These are phyloP conservation scores for Solanum ossicruentum DNA, from an alignment of 257 asterid genomes.

Conservation along the genomic window DNA sequence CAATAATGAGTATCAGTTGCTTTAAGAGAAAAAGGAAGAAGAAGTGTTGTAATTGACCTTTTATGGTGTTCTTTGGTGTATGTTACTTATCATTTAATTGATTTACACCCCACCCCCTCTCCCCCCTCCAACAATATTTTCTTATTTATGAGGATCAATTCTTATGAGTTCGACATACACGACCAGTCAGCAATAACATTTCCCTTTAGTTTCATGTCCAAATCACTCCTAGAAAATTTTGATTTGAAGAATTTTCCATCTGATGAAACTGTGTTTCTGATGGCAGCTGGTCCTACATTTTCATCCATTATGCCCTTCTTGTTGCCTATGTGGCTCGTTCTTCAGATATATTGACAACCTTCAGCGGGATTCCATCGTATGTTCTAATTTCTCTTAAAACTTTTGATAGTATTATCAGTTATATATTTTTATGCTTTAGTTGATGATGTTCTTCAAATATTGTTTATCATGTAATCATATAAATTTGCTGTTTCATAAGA, in stretches of 20 bases:
- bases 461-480: not conserved
- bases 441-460: not conserved
- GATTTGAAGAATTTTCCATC: not conserved
- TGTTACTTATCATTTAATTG: not conserved
- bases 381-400: conserved; percentile 1
- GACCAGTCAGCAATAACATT: not conserved
- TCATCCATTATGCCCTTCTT: conserved; percentile 90
- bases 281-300: conserved; percentile 91
- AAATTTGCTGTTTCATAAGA: not conserved
- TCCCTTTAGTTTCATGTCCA: not conserved
- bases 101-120: not conserved
- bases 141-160: not conserved
- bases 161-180: not conserved
- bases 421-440: not conserved
- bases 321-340: conserved; percentile 97
- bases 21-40: not conserved
- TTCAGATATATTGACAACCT: conserved; percentile 71
- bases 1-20: not conserved
- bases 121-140: not conserved
- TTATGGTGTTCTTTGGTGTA: not conserved
- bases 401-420: not conserved
- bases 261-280: conserved; percentile 11
- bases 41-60: not conserved
- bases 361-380: conserved; percentile 72
- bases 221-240: not conserved